phyloP scores from a whole-genome alignment of 2,329 filamentous ascomycete species.

The Neofusicoccum sp. region DNA sequence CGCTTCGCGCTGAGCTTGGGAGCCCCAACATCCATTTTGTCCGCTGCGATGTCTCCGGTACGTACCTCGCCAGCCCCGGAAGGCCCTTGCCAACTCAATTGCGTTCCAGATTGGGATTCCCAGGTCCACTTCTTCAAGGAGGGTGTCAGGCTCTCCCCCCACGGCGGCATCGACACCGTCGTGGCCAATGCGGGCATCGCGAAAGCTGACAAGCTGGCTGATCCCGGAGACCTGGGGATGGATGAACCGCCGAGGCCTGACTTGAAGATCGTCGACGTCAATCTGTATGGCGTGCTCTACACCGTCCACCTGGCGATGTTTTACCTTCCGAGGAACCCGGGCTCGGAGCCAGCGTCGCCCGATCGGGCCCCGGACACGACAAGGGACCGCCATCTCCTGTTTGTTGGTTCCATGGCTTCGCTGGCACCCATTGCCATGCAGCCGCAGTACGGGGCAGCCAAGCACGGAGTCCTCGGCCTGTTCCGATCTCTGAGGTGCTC shows the following conservation, averaged over 20 bases:
- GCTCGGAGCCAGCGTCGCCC: slow-evolving; percentile 30
- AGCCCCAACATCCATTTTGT: slow-evolving; percentile 54
- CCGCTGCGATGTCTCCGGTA: slow-evolving; percentile 59
- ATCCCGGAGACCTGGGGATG: slow-evolving; percentile 44
- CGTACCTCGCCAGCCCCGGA: neutral
- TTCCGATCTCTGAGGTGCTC: slow-evolving; percentile 58
- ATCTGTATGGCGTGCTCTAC: slow-evolving; percentile 63
- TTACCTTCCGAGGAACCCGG: slow-evolving; percentile 54
- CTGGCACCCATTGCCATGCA: slow-evolving; percentile 41
- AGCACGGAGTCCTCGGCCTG: slow-evolving; percentile 65
- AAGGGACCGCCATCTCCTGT: slow-evolving; percentile 60
- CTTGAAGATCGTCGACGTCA: slow-evolving; percentile 59
- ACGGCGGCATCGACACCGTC: slow-evolving; percentile 59
- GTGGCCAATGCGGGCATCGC: slow-evolving; percentile 67
- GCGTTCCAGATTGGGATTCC: slow-evolving; percentile 53
- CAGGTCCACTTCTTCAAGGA: slow-evolving; percentile 63
- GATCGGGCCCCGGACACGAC: slow-evolving; percentile 25
- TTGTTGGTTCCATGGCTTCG: slow-evolving; percentile 63
- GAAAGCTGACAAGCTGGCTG: slow-evolving; percentile 48
- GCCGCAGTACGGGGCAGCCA: slow-evolving; percentile 59
- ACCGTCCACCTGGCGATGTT: slow-evolving; percentile 64
- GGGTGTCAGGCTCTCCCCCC: slow-evolving; percentile 54
- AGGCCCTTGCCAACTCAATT: neutral
- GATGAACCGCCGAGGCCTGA: slow-evolving; percentile 48
- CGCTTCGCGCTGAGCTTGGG: slow-evolving; percentile 22